A percentile compares a stretch with the other conserved stretches of the same genome.
Evolutionary conservation across 2,329 filamentous ascomycete genomes (phyloP).

Genomic region (Colletotrichum graminicola): DNA sequence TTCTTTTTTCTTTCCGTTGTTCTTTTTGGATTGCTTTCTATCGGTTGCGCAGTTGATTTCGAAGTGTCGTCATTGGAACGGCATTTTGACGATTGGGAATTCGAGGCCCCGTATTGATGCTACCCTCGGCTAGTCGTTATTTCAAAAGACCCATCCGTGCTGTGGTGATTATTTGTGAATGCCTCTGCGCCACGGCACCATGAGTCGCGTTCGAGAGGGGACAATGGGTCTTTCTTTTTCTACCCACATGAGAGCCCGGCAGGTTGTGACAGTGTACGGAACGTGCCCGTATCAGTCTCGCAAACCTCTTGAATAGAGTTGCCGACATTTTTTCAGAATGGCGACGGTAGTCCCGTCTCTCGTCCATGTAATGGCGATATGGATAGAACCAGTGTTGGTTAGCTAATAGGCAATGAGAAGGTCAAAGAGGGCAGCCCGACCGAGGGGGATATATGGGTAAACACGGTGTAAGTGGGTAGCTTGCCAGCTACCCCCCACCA

Average conservation of each 20-base stretch:
- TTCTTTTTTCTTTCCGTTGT: background rate
- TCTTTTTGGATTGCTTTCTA: background rate
- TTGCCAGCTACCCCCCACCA: no score
- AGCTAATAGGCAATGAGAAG: no score
- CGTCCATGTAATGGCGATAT: background rate
- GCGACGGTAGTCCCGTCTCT: background rate
- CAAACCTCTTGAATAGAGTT: background rate
- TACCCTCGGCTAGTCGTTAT: background rate
- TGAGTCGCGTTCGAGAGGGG: background rate
- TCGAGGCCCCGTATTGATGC: background rate
- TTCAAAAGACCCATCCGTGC: background rate
- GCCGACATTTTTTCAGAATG: fast-evolving
- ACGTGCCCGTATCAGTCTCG: background rate
- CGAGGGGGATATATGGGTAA: no score
- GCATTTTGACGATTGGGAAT: background rate
- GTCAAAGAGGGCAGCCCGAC: no score
- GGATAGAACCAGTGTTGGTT: background rate
- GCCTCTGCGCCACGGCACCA: background rate
- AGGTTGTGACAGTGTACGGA: background rate
- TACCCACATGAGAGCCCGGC: background rate
- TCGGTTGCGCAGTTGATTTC: background rate
- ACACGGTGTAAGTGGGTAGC: no score
- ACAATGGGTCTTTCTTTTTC: background rate
- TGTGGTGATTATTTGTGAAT: background rate
- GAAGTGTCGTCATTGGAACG: constrained; percentile 13